Base-by-base conservation (phyloP, 108 stramenopile species). In the Nitzschia palea region DNA sequence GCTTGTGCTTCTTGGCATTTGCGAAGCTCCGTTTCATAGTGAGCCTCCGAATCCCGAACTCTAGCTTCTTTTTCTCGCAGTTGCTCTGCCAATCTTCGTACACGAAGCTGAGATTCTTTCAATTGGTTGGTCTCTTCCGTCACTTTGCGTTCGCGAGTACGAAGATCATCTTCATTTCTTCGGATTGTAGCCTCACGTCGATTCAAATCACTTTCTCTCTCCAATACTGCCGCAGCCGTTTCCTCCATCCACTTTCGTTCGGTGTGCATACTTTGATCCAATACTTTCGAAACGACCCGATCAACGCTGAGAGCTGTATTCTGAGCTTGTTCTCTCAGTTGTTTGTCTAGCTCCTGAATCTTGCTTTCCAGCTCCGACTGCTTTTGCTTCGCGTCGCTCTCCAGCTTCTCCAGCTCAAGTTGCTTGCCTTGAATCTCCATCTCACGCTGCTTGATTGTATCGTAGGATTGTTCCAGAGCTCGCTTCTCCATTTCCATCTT, bases 221-320 rank as follows among this genome's bases (percentile, higher is more conserved):
- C 74, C 48, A 68, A 76, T n/a, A 76, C 74, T 35, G 74, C 74
- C 15, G 74, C 74, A 17, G 74, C 65, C 2, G 67, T 76, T 15
- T 76, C 74, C 40, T 76, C 74, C 74, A 76, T 76, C 74, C 67
- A 68, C 48, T 76, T 76, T 6, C 74, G 67, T 35, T 76, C 74
- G 15, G 60, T 35, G 18, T 68, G 56, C 74, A 76, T 62, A 23
- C 67, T 76, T 8, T 76, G 74, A 48, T 76, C 74, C 4, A 76
- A 62, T 27, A 76, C 74, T 22, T 66, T 57, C 33, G 64, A 63
- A 3, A 76, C 67, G 8, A 67, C 67, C 40, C 67, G 67, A 44
- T 76, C 74, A 2, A 68, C 67, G 54, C 61, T 67, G 25, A 23
- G 37, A 26, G 61, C 31, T 0, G 66, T 34, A 30, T 37, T 57